These are phyloP conservation scores for Brassica nigra DNA, from an alignment of 345 rosid genomes.

Conservation along the genomic window DNA sequence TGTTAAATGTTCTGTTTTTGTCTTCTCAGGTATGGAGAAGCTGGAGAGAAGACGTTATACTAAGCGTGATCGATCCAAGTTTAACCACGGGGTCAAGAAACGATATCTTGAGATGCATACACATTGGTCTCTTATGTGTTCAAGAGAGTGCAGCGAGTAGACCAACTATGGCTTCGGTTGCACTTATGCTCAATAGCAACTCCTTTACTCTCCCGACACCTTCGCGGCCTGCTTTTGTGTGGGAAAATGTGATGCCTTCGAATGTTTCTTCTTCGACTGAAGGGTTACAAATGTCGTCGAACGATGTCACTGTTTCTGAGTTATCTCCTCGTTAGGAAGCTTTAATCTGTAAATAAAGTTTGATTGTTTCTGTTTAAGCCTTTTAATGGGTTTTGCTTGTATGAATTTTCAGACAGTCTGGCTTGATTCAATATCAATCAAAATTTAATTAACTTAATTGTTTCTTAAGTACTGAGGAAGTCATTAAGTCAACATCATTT, in stretches of 20 bases:
- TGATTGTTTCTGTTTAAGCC: not conserved
- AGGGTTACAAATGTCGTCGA: constrained; percentile 26
- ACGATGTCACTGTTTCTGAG: constrained; percentile 32
- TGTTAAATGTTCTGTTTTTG: constrained; percentile 2
- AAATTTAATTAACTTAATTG: not conserved
- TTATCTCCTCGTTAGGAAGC: constrained; percentile 24
- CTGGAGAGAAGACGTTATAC: constrained; percentile 47
- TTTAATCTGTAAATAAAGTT: constrained; percentile 4
- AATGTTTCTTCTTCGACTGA: constrained; percentile 25
- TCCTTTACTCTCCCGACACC: constrained; percentile 49
- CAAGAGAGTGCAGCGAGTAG: constrained; percentile 50
- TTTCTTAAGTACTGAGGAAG: not conserved
- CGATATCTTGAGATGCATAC: constrained; percentile 55
- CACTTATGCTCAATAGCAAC: constrained; percentile 50
- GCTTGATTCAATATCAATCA: not conserved
- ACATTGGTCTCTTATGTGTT: constrained; percentile 57
- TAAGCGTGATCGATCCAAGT: constrained; percentile 44
- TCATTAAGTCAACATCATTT: not conserved
- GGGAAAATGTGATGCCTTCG: constrained; percentile 18
- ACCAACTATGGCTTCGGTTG: constrained; percentile 55
- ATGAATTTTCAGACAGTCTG: constrained; percentile 7
- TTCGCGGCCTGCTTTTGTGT: constrained; percentile 44
- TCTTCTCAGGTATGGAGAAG: constrained; percentile 54
- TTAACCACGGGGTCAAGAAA: constrained; percentile 32
- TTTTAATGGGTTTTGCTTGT: not conserved